These are phyloP conservation scores for Jasminum sambac DNA, from an alignment of 257 asterid genomes.

Conservation along the genomic window DNA sequence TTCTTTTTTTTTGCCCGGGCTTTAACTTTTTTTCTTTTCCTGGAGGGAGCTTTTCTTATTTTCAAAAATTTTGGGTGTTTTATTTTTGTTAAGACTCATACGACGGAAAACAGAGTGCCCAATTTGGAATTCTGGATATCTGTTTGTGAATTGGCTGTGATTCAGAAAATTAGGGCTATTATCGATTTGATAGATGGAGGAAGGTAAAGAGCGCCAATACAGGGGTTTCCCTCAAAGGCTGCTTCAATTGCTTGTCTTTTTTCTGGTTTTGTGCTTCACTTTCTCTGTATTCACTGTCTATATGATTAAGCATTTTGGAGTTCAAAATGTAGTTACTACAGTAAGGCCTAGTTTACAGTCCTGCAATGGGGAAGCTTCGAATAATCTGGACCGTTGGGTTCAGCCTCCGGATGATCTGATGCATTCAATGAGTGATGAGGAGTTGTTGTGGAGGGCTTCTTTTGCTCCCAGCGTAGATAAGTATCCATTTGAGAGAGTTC, in stretches of 20 bases:
- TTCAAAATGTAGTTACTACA: slow-evolving; percentile 26
- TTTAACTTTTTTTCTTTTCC: background rate
- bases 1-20: background rate
- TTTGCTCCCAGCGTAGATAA: slow-evolving; percentile 39
- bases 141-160: background rate
- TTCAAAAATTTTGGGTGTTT: background rate
- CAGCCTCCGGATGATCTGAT: slow-evolving; percentile 43
- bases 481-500: slow-evolving; percentile 48
- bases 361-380: slow-evolving; percentile 25
- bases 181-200: slow-evolving; percentile 40
- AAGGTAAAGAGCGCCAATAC: slow-evolving; percentile 47
- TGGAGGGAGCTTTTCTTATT: background rate
- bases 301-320: slow-evolving; percentile 51
- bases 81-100: background rate
- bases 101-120: background rate
- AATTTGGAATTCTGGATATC: background rate
- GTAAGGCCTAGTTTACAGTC: slow-evolving; percentile 30
- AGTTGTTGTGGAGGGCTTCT: slow-evolving; percentile 63
- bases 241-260: slow-evolving; percentile 46
- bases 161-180: background rate
- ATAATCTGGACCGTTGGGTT: slow-evolving; percentile 37
- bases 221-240: slow-evolving; percentile 53
- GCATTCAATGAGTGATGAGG: slow-evolving; percentile 61
- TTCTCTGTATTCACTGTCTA: slow-evolving; percentile 50
- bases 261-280: slow-evolving; percentile 42